A percentile compares a stretch with the other conserved stretches of the same genome.
Conservation (phyloP, 176 grass and related monocot genomes). For the maize (Zea mays) region DNA sequence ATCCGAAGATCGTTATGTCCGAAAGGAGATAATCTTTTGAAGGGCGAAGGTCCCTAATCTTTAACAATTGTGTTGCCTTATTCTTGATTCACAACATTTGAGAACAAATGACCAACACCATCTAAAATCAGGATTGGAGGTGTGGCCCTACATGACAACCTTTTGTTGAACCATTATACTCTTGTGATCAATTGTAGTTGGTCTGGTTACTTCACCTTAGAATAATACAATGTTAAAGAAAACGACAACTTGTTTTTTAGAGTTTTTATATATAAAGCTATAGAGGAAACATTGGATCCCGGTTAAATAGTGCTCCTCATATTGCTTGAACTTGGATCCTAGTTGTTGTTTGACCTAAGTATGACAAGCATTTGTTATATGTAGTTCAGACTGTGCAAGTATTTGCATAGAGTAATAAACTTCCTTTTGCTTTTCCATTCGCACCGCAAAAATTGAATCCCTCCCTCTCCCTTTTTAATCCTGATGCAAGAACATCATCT, state of each 20-base stretch:
- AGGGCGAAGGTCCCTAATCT: no score
- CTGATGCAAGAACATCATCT: conserved; percentile 11
- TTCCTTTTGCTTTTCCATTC: conserved; percentile 19
- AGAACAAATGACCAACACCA: no score
- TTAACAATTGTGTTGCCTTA: no score
- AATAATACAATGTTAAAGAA: conserved; percentile 6
- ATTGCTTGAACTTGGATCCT: conserved; percentile 10
- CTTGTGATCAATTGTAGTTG: conserved; percentile 16
- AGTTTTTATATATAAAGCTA: neutral
- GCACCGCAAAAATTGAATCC: neutral
- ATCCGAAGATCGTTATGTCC: no score
- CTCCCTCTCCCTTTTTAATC: conserved; percentile 6
- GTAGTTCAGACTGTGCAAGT: neutral
- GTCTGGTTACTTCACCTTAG: conserved; percentile 11
- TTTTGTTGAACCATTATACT: conserved; percentile 11
- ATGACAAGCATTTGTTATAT: conserved; percentile 5
- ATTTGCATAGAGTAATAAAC: neutral
- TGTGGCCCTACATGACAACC: conserved; percentile 14
- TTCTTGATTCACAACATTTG: no score
- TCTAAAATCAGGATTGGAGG: conserved; percentile 64
- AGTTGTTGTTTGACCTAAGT: conserved; percentile 24
- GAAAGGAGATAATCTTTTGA: no score
- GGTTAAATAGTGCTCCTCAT: neutral
- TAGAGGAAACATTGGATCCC: conserved; percentile 6
- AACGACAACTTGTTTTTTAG: neutral